Evolutionary conservation across 1,139 yeast species (phyloP).

Genomic region (Yamadazyma dushanensis): DNA sequence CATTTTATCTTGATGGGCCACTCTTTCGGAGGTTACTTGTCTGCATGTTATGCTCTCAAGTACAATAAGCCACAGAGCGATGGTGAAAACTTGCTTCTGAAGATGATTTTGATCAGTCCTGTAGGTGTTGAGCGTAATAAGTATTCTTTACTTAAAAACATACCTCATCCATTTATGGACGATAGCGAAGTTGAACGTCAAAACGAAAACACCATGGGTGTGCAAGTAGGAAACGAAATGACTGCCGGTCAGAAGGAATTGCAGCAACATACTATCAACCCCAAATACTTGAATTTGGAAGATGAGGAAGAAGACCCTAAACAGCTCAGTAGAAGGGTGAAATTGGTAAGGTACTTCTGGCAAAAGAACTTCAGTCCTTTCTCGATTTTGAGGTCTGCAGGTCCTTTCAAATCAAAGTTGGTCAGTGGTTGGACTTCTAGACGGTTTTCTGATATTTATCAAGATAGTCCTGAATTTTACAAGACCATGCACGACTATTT

Average conservation of each 20-base stretch:
- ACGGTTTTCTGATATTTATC: slow-evolving; percentile 37
- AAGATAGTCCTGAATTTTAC: slow-evolving; percentile 31
- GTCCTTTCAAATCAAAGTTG: slow-evolving; percentile 39
- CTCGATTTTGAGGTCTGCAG: slow-evolving; percentile 32
- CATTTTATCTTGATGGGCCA: slow-evolving; percentile 81
- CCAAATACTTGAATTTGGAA: slow-evolving; percentile 11
- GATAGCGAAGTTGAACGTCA: slow-evolving; percentile 28
- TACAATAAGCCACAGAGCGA: slow-evolving; percentile 42
- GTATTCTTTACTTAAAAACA: slow-evolving; percentile 28
- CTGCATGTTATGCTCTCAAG: slow-evolving; percentile 73
- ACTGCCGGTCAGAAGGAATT: slow-evolving; percentile 4
- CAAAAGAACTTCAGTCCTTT: slow-evolving; percentile 40
- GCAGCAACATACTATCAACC: slow-evolving; percentile 13
- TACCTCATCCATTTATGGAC: slow-evolving; percentile 18
- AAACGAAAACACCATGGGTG: slow-evolving; percentile 27
- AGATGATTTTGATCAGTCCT: slow-evolving; percentile 45
- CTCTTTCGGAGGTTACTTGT: slow-evolving; percentile 89
- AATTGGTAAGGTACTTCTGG: slow-evolving; percentile 35
- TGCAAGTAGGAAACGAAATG: slow-evolving; percentile 15
- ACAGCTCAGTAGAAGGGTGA: slow-evolving; percentile 21
- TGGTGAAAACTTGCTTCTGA: slow-evolving; percentile 32
- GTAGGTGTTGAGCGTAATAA: slow-evolving; percentile 46
- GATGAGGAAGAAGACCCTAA: slow-evolving; percentile 12
- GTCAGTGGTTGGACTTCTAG: slow-evolving; percentile 44
- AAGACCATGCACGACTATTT: slow-evolving; percentile 42